Conservation (phyloP, 441 rosid species). For the Breynia disticha region DNA sequence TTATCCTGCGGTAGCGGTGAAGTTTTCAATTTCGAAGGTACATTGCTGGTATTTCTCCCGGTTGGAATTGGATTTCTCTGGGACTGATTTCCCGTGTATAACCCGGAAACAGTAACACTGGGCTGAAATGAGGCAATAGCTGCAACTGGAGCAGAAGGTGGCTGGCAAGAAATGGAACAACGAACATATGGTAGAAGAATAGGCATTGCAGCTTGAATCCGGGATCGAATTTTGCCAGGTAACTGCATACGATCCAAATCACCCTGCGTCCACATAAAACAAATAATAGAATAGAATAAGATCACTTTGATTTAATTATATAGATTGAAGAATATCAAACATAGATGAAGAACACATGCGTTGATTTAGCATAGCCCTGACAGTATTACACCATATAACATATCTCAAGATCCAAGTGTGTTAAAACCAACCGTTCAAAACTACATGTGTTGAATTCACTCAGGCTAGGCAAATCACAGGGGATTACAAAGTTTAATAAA, state of each 20-base stretch:
- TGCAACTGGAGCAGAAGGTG: conserved; percentile 28
- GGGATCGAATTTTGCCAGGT: conserved; percentile 81
- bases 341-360: neutral
- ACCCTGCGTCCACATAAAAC: conserved; percentile 50
- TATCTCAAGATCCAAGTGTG: no score
- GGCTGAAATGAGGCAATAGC: conserved; percentile 67
- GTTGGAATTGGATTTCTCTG: conserved; percentile 38
- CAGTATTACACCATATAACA: neutral
- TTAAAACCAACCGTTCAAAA: no score
- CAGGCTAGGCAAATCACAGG: no score
- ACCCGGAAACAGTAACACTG: conserved; percentile 29
- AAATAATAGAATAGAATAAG: neutral
- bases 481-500: no score
- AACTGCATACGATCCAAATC: conserved; percentile 87
- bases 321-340: no score
- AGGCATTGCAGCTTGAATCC: conserved; percentile 97
- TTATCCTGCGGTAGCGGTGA: conserved; percentile 40
- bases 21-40: conserved; percentile 45
- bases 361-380: no score
- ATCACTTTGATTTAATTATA: neutral
- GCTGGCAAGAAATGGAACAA: conserved; percentile 50
- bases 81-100: conserved; percentile 27
- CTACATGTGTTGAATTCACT: no score
- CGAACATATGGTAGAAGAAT: conserved; percentile 53
- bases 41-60: conserved; percentile 33